Evolutionary conservation across 2,329 filamentous ascomycete species (phyloP).

Genomic region (Penicillium fuscoglaucum): DNA sequence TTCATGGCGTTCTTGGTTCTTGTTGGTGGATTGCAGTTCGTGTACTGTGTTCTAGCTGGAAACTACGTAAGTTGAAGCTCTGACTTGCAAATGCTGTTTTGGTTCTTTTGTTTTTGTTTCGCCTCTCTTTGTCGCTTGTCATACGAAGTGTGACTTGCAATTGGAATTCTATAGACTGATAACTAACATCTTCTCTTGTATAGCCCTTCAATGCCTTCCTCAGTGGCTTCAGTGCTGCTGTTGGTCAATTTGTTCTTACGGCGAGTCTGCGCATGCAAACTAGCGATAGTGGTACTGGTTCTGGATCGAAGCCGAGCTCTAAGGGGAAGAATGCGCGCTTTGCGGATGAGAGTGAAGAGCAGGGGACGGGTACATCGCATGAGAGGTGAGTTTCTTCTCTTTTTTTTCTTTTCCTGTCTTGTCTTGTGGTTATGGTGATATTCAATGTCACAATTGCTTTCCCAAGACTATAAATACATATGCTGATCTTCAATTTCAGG

Average conservation of each 20-base stretch:
- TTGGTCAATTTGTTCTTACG: conserved; percentile 96
- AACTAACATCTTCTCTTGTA: not conserved
- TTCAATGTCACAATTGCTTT: not conserved
- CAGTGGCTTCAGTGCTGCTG: conserved; percentile 88
- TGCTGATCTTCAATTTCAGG: conserved; percentile 48
- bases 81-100: not conserved
- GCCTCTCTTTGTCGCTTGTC: not conserved
- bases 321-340: conserved; percentile 33
- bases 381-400: conserved; percentile 40
- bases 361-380: conserved; percentile 36
- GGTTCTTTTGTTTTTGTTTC: not conserved
- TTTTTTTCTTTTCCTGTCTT: not conserved
- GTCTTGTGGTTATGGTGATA: not conserved
- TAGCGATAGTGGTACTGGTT: conserved; percentile 47
- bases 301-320: conserved; percentile 58
- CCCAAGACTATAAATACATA: not conserved
- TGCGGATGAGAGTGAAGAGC: conserved; percentile 25
- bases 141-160: not conserved
- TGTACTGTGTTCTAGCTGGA: conserved; percentile 86
- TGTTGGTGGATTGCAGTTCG: conserved; percentile 86
- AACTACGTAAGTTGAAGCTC: conserved; percentile 74
- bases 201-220: conserved; percentile 99
- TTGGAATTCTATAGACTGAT: not conserved
- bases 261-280: conserved; percentile 90
- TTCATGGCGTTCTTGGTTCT: conserved; percentile 87